These are phyloP conservation scores for Polyplosphaeria fusca DNA, from an alignment of 495 filamentous ascomycete genomes.

Conservation along the genomic window DNA sequence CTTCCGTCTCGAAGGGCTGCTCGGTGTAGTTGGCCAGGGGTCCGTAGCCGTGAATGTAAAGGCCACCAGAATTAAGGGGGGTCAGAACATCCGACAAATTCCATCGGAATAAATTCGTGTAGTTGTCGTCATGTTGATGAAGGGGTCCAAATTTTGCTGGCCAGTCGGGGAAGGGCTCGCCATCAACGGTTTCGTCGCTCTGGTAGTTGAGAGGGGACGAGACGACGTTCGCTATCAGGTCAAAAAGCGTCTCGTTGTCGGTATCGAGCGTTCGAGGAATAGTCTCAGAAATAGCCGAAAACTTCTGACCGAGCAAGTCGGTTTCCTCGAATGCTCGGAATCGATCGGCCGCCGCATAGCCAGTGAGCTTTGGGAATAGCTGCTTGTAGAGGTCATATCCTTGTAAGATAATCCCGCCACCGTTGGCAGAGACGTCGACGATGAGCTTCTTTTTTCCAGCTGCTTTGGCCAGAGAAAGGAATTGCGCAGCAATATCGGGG, in stretches of 20 bases:
- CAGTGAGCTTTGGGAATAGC: conserved; percentile 44
- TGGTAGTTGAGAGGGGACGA: conserved; percentile 31
- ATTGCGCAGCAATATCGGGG: conserved; percentile 40
- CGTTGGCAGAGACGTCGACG: conserved; percentile 40
- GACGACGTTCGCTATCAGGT: conserved; percentile 23
- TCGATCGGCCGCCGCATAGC: conserved; percentile 45
- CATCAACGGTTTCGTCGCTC: conserved; percentile 18
- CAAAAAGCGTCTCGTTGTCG: conserved; percentile 17
- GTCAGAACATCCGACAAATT: conserved; percentile 32
- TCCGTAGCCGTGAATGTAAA: conserved; percentile 37
- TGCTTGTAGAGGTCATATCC: conserved; percentile 45
- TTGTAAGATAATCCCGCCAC: conserved; percentile 40
- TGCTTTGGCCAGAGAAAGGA: conserved; percentile 42
- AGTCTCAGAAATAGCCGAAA: conserved; percentile 35
- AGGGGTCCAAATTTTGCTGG: conserved; percentile 29
- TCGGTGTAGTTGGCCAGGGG: conserved; percentile 44
- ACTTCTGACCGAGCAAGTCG: conserved; percentile 46
- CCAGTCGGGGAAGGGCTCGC: conserved; percentile 28
- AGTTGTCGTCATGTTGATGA: conserved; percentile 24
- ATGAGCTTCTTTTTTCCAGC: conserved; percentile 41
- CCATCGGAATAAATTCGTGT: conserved; percentile 32
- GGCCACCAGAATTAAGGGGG: conserved; percentile 26
- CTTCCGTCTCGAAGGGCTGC: conserved; percentile 34
- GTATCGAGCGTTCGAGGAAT: conserved; percentile 12
- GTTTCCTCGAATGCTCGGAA: conserved; percentile 47